phyloP scores from a whole-genome alignment of 2,329 filamentous ascomycete species.

The Alternaria sp. region DNA sequence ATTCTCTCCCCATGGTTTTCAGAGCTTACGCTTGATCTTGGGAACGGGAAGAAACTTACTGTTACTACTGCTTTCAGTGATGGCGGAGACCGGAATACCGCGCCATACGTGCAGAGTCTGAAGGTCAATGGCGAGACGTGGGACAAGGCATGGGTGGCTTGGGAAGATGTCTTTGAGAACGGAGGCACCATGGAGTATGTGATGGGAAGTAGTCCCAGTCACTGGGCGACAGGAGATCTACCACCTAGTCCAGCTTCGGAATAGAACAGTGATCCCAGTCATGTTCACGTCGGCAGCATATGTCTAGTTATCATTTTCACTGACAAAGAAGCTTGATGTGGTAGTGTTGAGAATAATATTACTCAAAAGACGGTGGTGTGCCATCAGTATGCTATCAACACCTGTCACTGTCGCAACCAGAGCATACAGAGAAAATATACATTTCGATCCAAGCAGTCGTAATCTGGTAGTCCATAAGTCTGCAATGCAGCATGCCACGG shows the following conservation, averaged over 20 bases:
- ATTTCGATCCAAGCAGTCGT: background rate
- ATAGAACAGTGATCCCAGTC: background rate
- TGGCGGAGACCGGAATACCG: conserved; percentile 56
- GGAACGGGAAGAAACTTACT: conserved; percentile 59
- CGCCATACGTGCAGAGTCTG: conserved; percentile 69
- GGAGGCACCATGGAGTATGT: conserved; percentile 67
- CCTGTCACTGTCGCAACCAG: background rate
- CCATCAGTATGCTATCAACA: conserved; percentile 1
- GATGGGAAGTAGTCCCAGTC: conserved; percentile 58
- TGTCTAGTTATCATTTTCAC: background rate
- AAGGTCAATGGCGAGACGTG: conserved; percentile 69
- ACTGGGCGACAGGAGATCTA: conserved; percentile 65
- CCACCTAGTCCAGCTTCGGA: conserved; percentile 65
- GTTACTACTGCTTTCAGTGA: conserved; percentile 55
- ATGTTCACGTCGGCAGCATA: background rate
- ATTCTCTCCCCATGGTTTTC: conserved; percentile 56
- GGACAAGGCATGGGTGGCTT: conserved; percentile 69
- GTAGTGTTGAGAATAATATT: background rate
- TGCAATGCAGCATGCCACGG: background rate
- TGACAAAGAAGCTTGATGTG: background rate
- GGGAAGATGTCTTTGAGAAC: conserved; percentile 69
- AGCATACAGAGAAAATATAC: background rate
- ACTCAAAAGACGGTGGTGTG: background rate
- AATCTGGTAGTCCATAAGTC: background rate
- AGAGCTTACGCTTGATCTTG: conserved; percentile 65